phyloP scores from a whole-genome alignment of 345 rosid genomes.

The Eutrema heterophyllum region DNA sequence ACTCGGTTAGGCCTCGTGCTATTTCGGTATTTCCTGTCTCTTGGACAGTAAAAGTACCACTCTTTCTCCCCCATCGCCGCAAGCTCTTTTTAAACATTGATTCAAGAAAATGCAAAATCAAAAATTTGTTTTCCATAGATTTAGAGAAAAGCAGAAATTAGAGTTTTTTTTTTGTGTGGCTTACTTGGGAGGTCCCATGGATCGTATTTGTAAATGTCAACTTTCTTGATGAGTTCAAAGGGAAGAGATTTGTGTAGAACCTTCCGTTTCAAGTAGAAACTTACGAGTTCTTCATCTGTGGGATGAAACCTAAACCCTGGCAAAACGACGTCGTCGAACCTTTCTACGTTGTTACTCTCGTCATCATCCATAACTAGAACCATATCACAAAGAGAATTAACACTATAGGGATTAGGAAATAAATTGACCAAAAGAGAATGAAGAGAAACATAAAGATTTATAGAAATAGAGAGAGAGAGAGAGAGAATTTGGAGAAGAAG shows the following conservation, averaged over 20 bases:
- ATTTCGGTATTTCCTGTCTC: slow-evolving; percentile 89
- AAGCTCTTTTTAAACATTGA: slow-evolving; percentile 40
- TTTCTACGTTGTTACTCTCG: slow-evolving; percentile 45
- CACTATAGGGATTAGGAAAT: not conserved
- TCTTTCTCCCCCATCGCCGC: slow-evolving; percentile 84
- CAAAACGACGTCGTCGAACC: slow-evolving; percentile 63
- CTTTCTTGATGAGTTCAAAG: slow-evolving; percentile 84
- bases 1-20: slow-evolving; percentile 91
- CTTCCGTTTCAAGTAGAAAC: slow-evolving; percentile 67
- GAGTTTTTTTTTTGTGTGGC: slow-evolving; percentile 5
- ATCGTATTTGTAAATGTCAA: slow-evolving; percentile 84
- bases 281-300: slow-evolving; percentile 95
- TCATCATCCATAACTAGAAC: slow-evolving; percentile 29
- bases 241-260: slow-evolving; percentile 57
- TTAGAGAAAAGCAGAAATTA: not conserved
- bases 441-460: slow-evolving; percentile 12
- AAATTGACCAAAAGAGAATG: not conserved
- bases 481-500: not conserved
- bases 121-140: not conserved
- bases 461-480: not conserved
- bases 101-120: slow-evolving; percentile 11
- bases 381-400: not conserved
- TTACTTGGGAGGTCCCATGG: slow-evolving; percentile 99
- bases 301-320: slow-evolving; percentile 98
- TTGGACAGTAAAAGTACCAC: slow-evolving; percentile 89